Conservation (phyloP, 2,329 filamentous ascomycete genomes). For the Aspergillus neoniger region DNA sequence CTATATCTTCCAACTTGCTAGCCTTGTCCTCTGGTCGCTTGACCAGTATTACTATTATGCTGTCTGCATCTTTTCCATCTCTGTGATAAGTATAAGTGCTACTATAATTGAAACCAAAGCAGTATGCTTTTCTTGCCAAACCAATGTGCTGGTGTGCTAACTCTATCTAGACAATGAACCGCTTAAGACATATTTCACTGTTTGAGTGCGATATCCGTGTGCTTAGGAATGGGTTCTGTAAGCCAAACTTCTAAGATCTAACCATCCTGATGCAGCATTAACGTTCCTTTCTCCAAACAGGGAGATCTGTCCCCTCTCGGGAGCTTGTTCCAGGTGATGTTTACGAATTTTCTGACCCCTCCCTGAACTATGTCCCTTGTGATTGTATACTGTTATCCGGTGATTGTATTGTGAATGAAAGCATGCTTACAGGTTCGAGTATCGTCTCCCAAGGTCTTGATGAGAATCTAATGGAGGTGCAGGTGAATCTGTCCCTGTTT, state of each 20-base stretch:
- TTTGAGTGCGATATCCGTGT: constrained; percentile 97
- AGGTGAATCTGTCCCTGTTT: constrained; percentile 95
- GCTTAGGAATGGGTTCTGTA: constrained; percentile 90
- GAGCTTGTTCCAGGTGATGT: constrained; percentile 94
- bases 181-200: constrained; percentile 84
- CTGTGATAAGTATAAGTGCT: constrained; percentile 83
- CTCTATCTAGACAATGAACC: constrained; percentile 71
- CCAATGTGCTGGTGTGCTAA: constrained; percentile 13
- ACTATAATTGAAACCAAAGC: constrained; percentile 88
- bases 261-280: neutral
- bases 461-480: constrained; percentile 21
- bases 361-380: constrained; percentile 81
- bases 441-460: neutral
- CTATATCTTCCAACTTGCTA: constrained; percentile 96
- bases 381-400: constrained; percentile 89
- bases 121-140: constrained; percentile 49
- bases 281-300: constrained; percentile 43
- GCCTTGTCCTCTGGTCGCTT: constrained; percentile 88
- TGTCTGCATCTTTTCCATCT: constrained; percentile 91
- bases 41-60: constrained; percentile 99
- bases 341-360: constrained; percentile 94
- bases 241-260: constrained; percentile 29
- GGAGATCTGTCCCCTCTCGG: constrained; percentile 80
- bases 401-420: constrained; percentile 98
- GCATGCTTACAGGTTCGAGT: constrained; percentile 78